Conservation (phyloP, 2,329 filamentous ascomycete genomes). For the Claviceps pusilla region DNA sequence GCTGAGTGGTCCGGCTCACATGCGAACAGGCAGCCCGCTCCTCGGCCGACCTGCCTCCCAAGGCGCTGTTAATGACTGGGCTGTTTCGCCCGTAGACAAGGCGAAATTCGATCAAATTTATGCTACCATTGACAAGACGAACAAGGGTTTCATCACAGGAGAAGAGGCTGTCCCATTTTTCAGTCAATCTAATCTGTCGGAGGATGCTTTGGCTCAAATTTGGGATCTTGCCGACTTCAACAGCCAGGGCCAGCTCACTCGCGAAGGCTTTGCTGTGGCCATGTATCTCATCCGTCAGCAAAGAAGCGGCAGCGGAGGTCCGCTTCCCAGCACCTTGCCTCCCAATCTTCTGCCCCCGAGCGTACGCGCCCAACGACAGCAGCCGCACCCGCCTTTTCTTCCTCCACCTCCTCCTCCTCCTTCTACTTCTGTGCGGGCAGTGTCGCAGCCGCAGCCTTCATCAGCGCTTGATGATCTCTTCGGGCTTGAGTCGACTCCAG, state of each 20-base stretch:
- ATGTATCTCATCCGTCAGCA: conserved; percentile 96
- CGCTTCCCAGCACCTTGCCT: conserved; percentile 64
- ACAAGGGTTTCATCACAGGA: conserved; percentile 73
- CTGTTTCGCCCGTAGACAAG: conserved; percentile 72
- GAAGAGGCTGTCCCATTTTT: conserved; percentile 92
- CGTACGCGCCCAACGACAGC: conserved; percentile 46
- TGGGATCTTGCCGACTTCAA: conserved; percentile 96
- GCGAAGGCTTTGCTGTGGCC: conserved; percentile 89
- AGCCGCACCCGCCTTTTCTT: neutral
- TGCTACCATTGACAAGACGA: conserved; percentile 63
- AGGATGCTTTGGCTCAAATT: conserved; percentile 81
- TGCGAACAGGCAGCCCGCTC: conserved; percentile 46
- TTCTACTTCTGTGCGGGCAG: conserved; percentile 28
- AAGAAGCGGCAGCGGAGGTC: conserved; percentile 47
- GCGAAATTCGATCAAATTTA: conserved; percentile 77
- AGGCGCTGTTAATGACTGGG: conserved; percentile 48
- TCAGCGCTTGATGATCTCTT: conserved; percentile 90
- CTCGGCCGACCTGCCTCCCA: conserved; percentile 35
- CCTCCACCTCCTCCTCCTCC: conserved; percentile 18
- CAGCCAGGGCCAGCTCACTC: conserved; percentile 68
- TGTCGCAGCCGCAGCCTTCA: conserved; percentile 37
- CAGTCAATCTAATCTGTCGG: conserved; percentile 76
- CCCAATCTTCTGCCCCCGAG: conserved; percentile 72
- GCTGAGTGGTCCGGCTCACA: conserved; percentile 54
- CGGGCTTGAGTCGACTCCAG: conserved; percentile 53